Conservation (phyloP, 1,139 yeast species). For the Candida glucosophila region DNA sequence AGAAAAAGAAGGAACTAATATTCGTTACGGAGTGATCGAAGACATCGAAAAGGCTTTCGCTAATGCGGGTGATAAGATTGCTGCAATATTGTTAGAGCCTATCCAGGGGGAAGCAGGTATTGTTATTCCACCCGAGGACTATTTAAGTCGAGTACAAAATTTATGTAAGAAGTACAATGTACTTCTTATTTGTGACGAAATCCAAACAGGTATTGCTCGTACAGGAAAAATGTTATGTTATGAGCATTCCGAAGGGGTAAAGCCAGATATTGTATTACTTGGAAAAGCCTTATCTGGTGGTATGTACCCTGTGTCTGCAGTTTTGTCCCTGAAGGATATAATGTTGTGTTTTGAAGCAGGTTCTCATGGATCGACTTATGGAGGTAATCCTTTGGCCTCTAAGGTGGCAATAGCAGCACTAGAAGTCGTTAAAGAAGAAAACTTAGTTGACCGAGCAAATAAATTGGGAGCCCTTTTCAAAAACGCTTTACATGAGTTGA, state of each 20-base stretch:
- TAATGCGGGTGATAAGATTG: constrained; percentile 83
- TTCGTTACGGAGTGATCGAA: constrained; percentile 76
- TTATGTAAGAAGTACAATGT: constrained; percentile 81
- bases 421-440: constrained; percentile 82
- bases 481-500: constrained; percentile 54
- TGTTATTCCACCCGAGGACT: constrained; percentile 83
- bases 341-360: constrained; percentile 92
- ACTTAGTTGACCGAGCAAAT: constrained; percentile 70
- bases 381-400: constrained; percentile 95
- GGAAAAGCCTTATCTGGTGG: constrained; percentile 98
- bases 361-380: constrained; percentile 95
- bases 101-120: constrained; percentile 99
- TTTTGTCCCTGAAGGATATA: constrained; percentile 76
- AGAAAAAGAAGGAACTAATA: constrained; percentile 38
- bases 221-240: constrained; percentile 90
- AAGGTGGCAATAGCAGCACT: constrained; percentile 93
- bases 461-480: constrained; percentile 66
- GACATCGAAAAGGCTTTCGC: constrained; percentile 79
- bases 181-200: constrained; percentile 87
- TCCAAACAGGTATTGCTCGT: constrained; percentile 96
- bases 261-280: constrained; percentile 78
- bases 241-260: constrained; percentile 73
- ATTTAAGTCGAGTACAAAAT: constrained; percentile 62
- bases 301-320: constrained; percentile 86
- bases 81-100: constrained; percentile 89